phyloP scores from a whole-genome alignment of 768 basidiomycete genomes.

The Rhizopogon vesiculosus region DNA sequence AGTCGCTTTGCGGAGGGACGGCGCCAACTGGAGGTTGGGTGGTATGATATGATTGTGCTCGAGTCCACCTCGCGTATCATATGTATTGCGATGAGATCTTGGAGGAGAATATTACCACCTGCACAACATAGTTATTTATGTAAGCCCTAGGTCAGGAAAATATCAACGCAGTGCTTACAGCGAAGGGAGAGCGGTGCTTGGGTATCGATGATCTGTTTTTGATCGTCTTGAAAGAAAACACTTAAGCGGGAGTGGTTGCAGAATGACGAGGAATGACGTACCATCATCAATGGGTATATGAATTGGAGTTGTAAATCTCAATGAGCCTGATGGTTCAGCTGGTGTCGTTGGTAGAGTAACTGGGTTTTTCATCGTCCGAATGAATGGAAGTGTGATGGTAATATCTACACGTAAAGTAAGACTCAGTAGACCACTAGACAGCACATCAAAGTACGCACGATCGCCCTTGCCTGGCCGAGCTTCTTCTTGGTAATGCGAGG shows the following conservation, averaged over 20 bases:
- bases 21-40: constrained; percentile 19
- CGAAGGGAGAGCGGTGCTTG: constrained; percentile 27
- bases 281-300: background rate
- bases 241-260: background rate
- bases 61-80: constrained; percentile 25
- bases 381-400: constrained; percentile 37
- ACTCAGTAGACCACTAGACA: background rate
- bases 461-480: constrained; percentile 23
- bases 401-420: constrained; percentile 27
- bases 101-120: constrained; percentile 22
- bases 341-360: constrained; percentile 16
- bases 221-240: constrained; percentile 9
- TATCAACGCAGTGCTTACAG: constrained; percentile 1
- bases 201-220: constrained; percentile 26
- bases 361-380: constrained; percentile 35
- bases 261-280: background rate
- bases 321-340: background rate
- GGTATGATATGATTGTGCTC: constrained; percentile 33
- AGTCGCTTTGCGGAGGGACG: constrained; percentile 24
- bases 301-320: background rate
- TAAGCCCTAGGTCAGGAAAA: background rate
- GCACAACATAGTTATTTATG: background rate
- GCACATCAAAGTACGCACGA: constrained; percentile 26
- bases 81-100: constrained; percentile 35
- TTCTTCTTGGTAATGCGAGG: constrained; percentile 37